phyloP scores from a whole-genome alignment of 305 asterid genomes.

The Vinca major region DNA sequence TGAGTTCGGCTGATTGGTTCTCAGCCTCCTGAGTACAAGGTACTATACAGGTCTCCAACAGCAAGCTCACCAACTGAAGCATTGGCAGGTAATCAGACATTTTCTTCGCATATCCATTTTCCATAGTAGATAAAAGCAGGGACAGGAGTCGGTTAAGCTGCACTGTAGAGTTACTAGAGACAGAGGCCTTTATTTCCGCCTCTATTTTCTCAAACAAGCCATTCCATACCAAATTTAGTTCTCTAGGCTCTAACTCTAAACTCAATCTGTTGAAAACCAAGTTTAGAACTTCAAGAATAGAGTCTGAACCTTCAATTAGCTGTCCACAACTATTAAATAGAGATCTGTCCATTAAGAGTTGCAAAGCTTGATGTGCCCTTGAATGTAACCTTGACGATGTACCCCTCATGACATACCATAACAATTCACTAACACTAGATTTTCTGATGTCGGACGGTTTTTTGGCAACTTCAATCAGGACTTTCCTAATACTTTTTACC shows the following conservation, averaged over 20 bases:
- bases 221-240: slow-evolving; percentile 41
- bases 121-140: slow-evolving; percentile 50
- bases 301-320: slow-evolving; percentile 41
- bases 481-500: slow-evolving; percentile 51
- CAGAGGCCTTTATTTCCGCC: slow-evolving; percentile 41
- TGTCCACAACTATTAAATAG: slow-evolving; percentile 37
- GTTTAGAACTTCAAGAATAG: slow-evolving; percentile 54
- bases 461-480: slow-evolving; percentile 65
- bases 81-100: slow-evolving; percentile 46
- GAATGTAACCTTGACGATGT: slow-evolving; percentile 76
- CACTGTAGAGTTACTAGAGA: slow-evolving; percentile 26
- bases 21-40: slow-evolving; percentile 22
- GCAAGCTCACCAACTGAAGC: slow-evolving; percentile 46
- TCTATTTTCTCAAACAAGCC: slow-evolving; percentile 46
- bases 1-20: slow-evolving; percentile 36
- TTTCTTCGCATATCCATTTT: slow-evolving; percentile 40
- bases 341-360: slow-evolving; percentile 48
- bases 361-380: slow-evolving; percentile 41
- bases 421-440: slow-evolving; percentile 52
- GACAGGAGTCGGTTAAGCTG: slow-evolving; percentile 52
- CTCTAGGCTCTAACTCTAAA: slow-evolving; percentile 46
- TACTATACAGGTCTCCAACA: slow-evolving; percentile 48
- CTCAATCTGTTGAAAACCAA: slow-evolving; percentile 56
- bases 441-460: slow-evolving; percentile 52
- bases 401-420: slow-evolving; percentile 61